These are phyloP conservation scores for Coemansia sp. DNA, from an alignment of 192 early-diverging fungal species.

Conservation along the genomic window DNA sequence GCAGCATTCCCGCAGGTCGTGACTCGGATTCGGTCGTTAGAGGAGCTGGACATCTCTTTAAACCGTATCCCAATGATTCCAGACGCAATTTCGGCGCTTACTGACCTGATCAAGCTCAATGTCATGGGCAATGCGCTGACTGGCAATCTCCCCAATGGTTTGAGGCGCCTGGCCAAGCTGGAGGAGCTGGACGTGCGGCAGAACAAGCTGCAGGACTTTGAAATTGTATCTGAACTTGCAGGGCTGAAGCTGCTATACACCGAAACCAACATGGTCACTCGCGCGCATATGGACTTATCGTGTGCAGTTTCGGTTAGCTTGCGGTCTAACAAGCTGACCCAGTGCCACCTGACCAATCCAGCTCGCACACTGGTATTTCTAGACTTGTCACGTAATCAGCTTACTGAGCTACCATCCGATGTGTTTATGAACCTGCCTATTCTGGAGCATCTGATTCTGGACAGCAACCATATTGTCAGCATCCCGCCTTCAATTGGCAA, in stretches of 20 bases:
- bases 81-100: constrained; percentile 66
- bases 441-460: constrained; percentile 60
- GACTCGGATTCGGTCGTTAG: constrained; percentile 59
- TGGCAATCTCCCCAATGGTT: constrained; percentile 63
- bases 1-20: constrained; percentile 64
- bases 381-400: constrained; percentile 68
- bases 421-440: constrained; percentile 59
- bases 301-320: constrained; percentile 59
- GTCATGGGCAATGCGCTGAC: constrained; percentile 76
- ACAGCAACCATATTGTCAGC: constrained; percentile 71
- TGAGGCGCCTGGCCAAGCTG: constrained; percentile 60
- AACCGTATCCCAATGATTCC: constrained; percentile 78
- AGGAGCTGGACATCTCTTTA: constrained; percentile 75
- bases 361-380: constrained; percentile 46
- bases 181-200: constrained; percentile 77
- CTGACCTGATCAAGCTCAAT: constrained; percentile 57
- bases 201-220: constrained; percentile 72
- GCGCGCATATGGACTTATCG: constrained; percentile 60
- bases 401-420: constrained; percentile 61
- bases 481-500: constrained; percentile 61
- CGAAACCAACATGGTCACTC: constrained; percentile 70
- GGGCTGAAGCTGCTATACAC: constrained; percentile 63
- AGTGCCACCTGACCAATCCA: constrained; percentile 57
- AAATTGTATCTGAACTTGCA: constrained; percentile 57
- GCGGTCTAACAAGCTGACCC: constrained; percentile 68